A percentile compares a stretch with the other conserved stretches of the same genome.
These are phyloP conservation scores for Croton laevigatus DNA, from an alignment of 441 rosid genomes.

Conservation along the genomic window DNA sequence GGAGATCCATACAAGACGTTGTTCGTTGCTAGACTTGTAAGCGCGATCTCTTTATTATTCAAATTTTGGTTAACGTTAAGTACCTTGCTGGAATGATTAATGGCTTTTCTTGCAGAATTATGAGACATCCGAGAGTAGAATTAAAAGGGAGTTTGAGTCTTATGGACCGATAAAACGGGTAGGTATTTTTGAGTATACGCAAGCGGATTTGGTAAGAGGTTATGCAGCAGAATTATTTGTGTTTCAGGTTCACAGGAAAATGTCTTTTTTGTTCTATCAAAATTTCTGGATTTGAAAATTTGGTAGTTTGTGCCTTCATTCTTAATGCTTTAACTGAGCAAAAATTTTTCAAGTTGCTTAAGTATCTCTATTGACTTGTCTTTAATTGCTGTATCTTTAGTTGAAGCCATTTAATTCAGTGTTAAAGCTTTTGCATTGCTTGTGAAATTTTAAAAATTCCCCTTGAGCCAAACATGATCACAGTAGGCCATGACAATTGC, in stretches of 20 bases:
- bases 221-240: slow-evolving; percentile 30
- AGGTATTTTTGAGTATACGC: slow-evolving; percentile 62
- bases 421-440: background rate
- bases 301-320: background rate
- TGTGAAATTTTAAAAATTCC: background rate
- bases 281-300: slow-evolving; percentile 13
- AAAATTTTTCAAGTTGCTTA: background rate
- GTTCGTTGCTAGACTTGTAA: slow-evolving; percentile 88
- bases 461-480: slow-evolving; percentile 8
- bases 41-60: slow-evolving; percentile 21
- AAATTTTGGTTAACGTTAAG: slow-evolving; percentile 8
- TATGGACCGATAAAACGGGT: slow-evolving; percentile 98
- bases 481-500: slow-evolving; percentile 3
- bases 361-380: slow-evolving; percentile 10
- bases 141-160: slow-evolving; percentile 97
- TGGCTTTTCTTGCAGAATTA: slow-evolving; percentile 62
- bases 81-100: slow-evolving; percentile 15
- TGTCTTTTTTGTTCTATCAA: slow-evolving; percentile 8
- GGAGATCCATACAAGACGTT: slow-evolving; percentile 97
- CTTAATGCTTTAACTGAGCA: background rate
- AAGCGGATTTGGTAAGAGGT: slow-evolving; percentile 78
- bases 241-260: slow-evolving; percentile 7
- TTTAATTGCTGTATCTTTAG: background rate
- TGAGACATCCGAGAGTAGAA: slow-evolving; percentile 86
- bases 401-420: slow-evolving; percentile 1